Percentiles rank a stretch among this genome's conserved stretches.
Evolutionary conservation across 805 yeast species (phyloP).

Genomic region (Ascoidea rubescens): DNA sequence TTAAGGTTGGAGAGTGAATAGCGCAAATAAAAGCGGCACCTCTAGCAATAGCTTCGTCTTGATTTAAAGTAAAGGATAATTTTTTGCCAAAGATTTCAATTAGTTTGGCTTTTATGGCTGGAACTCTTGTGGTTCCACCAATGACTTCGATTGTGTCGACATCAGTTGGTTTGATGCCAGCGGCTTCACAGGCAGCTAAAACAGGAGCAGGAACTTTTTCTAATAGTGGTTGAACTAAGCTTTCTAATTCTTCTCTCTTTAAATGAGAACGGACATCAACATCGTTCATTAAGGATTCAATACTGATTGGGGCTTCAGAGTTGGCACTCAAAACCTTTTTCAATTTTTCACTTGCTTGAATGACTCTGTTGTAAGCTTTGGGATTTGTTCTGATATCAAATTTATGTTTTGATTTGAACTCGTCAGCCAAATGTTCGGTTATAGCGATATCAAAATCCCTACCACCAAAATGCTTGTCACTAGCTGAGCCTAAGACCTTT

Average conservation of each 20-base stretch:
- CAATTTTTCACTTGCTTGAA: conserved; percentile 81
- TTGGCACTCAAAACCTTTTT: conserved; percentile 97
- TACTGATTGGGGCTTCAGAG: conserved; percentile 82
- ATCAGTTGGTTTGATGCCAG: conserved; percentile 59
- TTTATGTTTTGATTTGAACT: conserved; percentile 83
- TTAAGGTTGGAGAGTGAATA: conserved; percentile 94
- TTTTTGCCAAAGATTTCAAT: conserved; percentile 71
- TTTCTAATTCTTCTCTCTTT: conserved; percentile 88
- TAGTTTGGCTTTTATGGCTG: conserved; percentile 74
- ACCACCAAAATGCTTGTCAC: conserved; percentile 96
- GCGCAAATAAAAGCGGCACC: conserved; percentile 99
- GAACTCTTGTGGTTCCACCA: conserved; percentile 98
- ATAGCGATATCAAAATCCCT: conserved; percentile 91
- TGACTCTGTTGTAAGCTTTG: conserved; percentile 88
- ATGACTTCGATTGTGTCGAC: conserved; percentile 87
- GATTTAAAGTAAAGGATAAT: conserved; percentile 90
- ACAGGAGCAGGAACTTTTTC: conserved; percentile 66
- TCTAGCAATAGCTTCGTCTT: conserved; percentile 97
- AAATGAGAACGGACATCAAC: conserved; percentile 85
- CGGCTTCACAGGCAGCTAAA: conserved; percentile 67
- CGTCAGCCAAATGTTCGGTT: conserved; percentile 88
- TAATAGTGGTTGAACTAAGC: conserved; percentile 69
- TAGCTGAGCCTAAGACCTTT: conserved; percentile 83
- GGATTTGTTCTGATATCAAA: conserved; percentile 84
- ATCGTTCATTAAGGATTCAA: conserved; percentile 96